Evolutionary conservation across 345 rosid genomes (phyloP).

Genomic region (Populus davidiana): DNA sequence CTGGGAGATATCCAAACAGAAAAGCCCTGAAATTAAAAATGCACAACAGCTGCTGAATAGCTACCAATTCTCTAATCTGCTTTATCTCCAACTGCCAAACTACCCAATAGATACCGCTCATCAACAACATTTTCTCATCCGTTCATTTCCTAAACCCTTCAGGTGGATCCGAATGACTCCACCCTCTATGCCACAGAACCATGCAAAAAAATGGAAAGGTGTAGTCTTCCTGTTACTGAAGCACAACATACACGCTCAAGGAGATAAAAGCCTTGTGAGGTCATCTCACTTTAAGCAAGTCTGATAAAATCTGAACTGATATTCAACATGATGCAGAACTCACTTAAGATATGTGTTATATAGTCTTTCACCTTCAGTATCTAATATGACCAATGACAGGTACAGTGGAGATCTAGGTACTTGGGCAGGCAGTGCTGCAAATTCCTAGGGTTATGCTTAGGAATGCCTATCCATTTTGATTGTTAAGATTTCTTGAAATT

Average conservation of each 20-base stretch:
- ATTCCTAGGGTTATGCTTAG: background rate
- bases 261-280: background rate
- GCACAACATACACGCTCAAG: background rate
- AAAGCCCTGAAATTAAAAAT: background rate
- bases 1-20: background rate
- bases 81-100: background rate
- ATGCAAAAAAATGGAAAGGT: background rate
- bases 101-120: background rate
- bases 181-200: background rate
- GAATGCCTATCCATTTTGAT: background rate
- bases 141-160: background rate
- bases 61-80: background rate
- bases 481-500: background rate
- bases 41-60: background rate
- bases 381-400: background rate
- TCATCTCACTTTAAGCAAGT: background rate
- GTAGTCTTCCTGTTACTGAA: background rate
- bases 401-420: background rate
- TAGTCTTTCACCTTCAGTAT: background rate
- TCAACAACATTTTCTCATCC: background rate
- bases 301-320: background rate
- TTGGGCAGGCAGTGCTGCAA: background rate
- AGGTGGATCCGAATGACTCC: background rate
- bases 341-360: background rate
- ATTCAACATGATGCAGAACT: background rate